phyloP scores from a whole-genome alignment of 768 basidiomycete genomes.

The Tylopilus plumbeoviolaceoides region DNA sequence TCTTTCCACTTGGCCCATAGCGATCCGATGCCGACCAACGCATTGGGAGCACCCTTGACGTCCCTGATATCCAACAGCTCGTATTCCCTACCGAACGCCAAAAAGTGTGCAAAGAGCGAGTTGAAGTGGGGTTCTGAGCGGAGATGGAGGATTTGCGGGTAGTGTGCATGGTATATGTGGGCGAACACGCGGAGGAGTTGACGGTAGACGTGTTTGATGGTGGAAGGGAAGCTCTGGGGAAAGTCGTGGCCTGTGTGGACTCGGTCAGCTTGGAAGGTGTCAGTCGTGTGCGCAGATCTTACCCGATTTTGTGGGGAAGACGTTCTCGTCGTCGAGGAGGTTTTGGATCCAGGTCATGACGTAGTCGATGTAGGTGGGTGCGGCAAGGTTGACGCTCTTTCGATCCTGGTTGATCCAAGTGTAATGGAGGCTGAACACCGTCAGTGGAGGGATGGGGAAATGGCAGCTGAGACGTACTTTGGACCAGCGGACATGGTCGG shows the following conservation, averaged over 20 bases:
- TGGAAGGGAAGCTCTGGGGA: slow-evolving; percentile 82
- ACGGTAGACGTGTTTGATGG: slow-evolving; percentile 90
- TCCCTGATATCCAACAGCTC: slow-evolving; percentile 88
- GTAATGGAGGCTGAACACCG: slow-evolving; percentile 63
- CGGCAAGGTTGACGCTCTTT: slow-evolving; percentile 81
- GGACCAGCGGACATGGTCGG: slow-evolving; percentile 89
- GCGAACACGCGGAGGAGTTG: slow-evolving; percentile 96
- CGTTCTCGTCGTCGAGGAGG: slow-evolving; percentile 87
- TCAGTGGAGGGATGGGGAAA: not conserved
- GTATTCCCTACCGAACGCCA: slow-evolving; percentile 93
- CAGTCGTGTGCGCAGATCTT: slow-evolving; percentile 19
- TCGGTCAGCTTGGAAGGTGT: not conserved
- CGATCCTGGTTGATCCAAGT: slow-evolving; percentile 92
- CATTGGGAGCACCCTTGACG: slow-evolving; percentile 62
- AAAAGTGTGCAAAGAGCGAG: slow-evolving; percentile 95
- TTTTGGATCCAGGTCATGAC: slow-evolving; percentile 98
- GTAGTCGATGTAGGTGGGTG: slow-evolving; percentile 96
- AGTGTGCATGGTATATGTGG: slow-evolving; percentile 96
- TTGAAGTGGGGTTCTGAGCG: slow-evolving; percentile 95
- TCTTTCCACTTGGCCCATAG: slow-evolving; percentile 91
- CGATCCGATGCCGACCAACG: slow-evolving; percentile 66
- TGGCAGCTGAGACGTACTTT: slow-evolving; percentile 47
- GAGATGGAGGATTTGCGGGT: slow-evolving; percentile 84
- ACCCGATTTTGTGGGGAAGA: slow-evolving; percentile 97
- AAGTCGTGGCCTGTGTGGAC: slow-evolving; percentile 70